Percentiles rank a stretch among this genome's conserved stretches.
phyloP scores from a whole-genome alignment of 1,139 yeast genomes.

The Candida sp. region DNA sequence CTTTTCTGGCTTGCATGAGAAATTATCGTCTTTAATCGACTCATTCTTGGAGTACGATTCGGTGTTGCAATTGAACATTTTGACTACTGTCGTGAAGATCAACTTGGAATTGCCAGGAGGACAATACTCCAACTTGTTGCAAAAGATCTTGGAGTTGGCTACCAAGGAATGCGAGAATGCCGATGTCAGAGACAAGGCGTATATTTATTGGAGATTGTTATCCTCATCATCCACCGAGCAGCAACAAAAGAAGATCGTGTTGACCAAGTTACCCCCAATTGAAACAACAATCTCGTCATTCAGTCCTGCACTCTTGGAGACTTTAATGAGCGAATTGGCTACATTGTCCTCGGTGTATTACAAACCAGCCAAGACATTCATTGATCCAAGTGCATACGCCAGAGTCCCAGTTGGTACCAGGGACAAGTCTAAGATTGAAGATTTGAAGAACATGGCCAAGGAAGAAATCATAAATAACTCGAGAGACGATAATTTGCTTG shows the following conservation, averaged over 20 bases:
- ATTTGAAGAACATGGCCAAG: conserved; percentile 76
- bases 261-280: conserved; percentile 71
- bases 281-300: conserved; percentile 74
- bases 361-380: conserved; percentile 76
- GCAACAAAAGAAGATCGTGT: conserved; percentile 53
- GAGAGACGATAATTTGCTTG: conserved; percentile 83
- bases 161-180: conserved; percentile 86
- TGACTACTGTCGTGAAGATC: conserved; percentile 82
- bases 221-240: conserved; percentile 56
- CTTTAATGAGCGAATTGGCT: conserved; percentile 75
- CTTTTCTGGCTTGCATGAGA: conserved; percentile 56
- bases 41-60: conserved; percentile 78
- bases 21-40: conserved; percentile 54
- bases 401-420: conserved; percentile 25
- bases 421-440: conserved; percentile 53
- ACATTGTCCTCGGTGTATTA: conserved; percentile 91
- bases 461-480: conserved; percentile 71
- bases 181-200: conserved; percentile 94
- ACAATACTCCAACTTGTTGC: conserved; percentile 54
- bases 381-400: conserved; percentile 44
- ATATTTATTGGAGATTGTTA: conserved; percentile 90
- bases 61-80: conserved; percentile 72
- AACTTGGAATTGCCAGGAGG: conserved; percentile 45
- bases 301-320: conserved; percentile 69
- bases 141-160: conserved; percentile 74